phyloP scores from a whole-genome alignment of 371 early-diverging fungal species.

The Mucor velutinosus region DNA sequence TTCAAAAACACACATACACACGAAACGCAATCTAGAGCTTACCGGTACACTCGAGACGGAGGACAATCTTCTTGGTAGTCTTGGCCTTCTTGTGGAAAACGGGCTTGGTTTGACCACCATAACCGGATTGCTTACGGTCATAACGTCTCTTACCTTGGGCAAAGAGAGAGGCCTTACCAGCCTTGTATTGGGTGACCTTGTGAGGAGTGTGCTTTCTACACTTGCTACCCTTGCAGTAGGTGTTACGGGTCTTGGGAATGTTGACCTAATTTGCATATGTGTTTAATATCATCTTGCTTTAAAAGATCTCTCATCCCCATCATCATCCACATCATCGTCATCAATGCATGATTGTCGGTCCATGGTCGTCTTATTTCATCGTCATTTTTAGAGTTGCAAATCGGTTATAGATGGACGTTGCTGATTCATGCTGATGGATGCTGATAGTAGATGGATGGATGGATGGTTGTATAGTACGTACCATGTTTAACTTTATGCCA shows the following conservation, averaged over 20 bases:
- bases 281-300: neutral
- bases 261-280: conserved; percentile 72
- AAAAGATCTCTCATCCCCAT: too few species aligned
- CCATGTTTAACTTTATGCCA: conserved; percentile 29
- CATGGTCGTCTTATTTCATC: neutral
- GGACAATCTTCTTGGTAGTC: conserved; percentile 99
- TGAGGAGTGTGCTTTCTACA: conserved; percentile 98
- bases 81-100: conserved; percentile 95
- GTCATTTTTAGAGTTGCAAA: too few species aligned
- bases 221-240: conserved; percentile 94
- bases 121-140: conserved; percentile 86
- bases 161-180: conserved; percentile 97
- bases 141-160: conserved; percentile 90
- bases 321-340: neutral
- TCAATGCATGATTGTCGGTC: neutral
- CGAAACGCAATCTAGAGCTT: neutral
- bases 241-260: conserved; percentile 96
- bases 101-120: conserved; percentile 99
- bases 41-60: conserved; percentile 96
- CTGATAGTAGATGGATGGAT: neutral
- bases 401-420: too few species aligned
- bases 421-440: neutral
- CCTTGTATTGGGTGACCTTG: conserved; percentile 99
- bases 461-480: neutral
- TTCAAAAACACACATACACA: neutral